Evolutionary conservation across 2,329 filamentous ascomycete genomes (phyloP), one percentile per base, ranked within the genome.

Genomic region (Pleurostoma richardsiae): DNA sequence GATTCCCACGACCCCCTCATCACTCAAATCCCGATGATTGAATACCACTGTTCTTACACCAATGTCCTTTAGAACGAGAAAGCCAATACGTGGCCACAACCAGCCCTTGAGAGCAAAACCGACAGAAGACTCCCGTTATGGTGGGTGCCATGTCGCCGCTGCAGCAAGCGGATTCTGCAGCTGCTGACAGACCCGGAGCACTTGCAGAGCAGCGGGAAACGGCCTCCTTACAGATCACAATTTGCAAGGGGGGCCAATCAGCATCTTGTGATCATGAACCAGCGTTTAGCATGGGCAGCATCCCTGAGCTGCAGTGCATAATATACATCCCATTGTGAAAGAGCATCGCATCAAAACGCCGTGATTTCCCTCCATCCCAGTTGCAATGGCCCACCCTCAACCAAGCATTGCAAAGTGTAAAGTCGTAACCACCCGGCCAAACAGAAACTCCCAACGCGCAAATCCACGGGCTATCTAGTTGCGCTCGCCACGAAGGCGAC

Each of bases 401-500:
- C 58, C 62, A 62, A 65, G 61, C 64, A 63, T 66, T 62, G 60
- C 70, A 64, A 59, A 70, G 52, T 51, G 55, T 58, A 63, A 62
- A 60, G 60, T 66, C 69, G 61, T 72, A 72, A 58, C 63, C 62
- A 55, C 56, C 59, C 51, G 54, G 50, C 51, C 45, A 46, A 51
- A 51, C 49, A 46, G 42, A 49, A 50, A 51, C 47, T 46, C 42
- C 43, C 43, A 38, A 45, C 36, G 39, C 40, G 28, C 45, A 48
- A 52, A 53, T 49, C 27, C 54, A 49, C 45, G 42, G 50, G 36
- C 42, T 50, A 52, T 71, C 82, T 83, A 92, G 79, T 89, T 90
- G 71, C 88, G 86, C 79, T 94, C 91, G 58, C 94, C 94, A 64
- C 94, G 89, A 66, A 99, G 89, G 65, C 94, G 88, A 60, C 94